Evolutionary conservation across 2,329 filamentous ascomycete species (phyloP), one percentile per base, ranked within the genome.

Genomic region (Nemania sp.): DNA sequence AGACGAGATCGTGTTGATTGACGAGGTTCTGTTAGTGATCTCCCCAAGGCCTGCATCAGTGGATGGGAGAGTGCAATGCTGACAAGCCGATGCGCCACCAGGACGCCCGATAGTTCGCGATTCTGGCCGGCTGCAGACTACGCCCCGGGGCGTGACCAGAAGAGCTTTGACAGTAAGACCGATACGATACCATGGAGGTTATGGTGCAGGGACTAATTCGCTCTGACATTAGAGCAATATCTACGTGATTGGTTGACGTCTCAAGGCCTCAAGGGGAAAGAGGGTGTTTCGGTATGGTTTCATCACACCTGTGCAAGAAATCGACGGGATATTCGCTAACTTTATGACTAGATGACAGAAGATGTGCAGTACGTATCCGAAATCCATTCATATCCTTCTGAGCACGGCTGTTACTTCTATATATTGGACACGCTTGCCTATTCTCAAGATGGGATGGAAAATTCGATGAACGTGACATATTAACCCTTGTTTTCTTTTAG

Each of bases 61-160:
- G 13, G 1, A 39, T 32, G 6, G 46, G 54, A 2, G 32, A 46
- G 34, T 10, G 2, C 11, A 20, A 51, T 39, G 15, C 55, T 64
- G 39, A 64, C 21, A 29, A 40, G 39, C 40, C 25, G 6, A 43
- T 60, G 34, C 13, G 20, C 55, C n/a, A 57, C 21, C 17, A 64
- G 62, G 29, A 64, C 62, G 35, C 62, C 62, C 12, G 62, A 64
- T 9, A 64, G 62, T 18, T 64, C 62, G 17, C 53, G 62, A 52
- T 97, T 97, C 82, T 98, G 94, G 93, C 87, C 88, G 0, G 85
- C 83, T 65, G 87, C 87, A 45, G 81, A 81, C 55, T 96, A 94
- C 73, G 83, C 87, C 72, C 76, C 90, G 17, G 92, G 93, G 1
- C 82, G 81, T 63, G 83, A 89, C 58, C 92, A 96, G 79, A 83